A percentile compares a stretch with the other conserved stretches of the same genome.
Conservation (phyloP, 768 basidiomycete genomes). For the Russula emetica region DNA sequence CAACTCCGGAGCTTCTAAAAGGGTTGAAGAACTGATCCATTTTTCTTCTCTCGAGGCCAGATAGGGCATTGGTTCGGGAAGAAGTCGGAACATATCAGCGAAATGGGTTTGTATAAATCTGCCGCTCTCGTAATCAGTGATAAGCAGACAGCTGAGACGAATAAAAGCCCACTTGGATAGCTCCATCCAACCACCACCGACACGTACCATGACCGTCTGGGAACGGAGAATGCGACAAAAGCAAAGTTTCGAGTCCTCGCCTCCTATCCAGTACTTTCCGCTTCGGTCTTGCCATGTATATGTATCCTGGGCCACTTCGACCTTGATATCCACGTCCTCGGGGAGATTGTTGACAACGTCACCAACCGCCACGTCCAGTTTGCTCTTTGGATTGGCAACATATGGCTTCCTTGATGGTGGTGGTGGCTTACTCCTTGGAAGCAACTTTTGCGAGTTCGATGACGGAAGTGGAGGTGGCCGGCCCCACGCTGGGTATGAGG, state of each 20-base stretch:
- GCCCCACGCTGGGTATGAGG: constrained; percentile 56
- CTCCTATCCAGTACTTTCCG: constrained; percentile 95
- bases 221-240: constrained; percentile 89
- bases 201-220: constrained; percentile 93
- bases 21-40: constrained; percentile 78
- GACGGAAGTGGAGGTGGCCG: constrained; percentile 60
- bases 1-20: constrained; percentile 53
- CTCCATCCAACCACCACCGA: constrained; percentile 93
- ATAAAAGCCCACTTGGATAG: constrained; percentile 67
- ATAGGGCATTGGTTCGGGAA: constrained; percentile 55
- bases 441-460: constrained; percentile 38
- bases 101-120: constrained; percentile 88
- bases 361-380: constrained; percentile 89
- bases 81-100: constrained; percentile 72
- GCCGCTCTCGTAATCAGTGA: constrained; percentile 12
- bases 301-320: constrained; percentile 74
- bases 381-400: constrained; percentile 83
- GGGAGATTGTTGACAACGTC: constrained; percentile 87
- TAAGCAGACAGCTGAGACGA: not conserved
- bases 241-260: constrained; percentile 83
- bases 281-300: constrained; percentile 92
- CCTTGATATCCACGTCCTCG: constrained; percentile 75
- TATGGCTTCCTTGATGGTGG: constrained; percentile 58
- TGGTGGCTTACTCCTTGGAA: constrained; percentile 44
- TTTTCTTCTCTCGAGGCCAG: constrained; percentile 55